Evolutionary conservation across 495 filamentous ascomycete genomes (phyloP).

Genomic region (Glonium stellatum): DNA sequence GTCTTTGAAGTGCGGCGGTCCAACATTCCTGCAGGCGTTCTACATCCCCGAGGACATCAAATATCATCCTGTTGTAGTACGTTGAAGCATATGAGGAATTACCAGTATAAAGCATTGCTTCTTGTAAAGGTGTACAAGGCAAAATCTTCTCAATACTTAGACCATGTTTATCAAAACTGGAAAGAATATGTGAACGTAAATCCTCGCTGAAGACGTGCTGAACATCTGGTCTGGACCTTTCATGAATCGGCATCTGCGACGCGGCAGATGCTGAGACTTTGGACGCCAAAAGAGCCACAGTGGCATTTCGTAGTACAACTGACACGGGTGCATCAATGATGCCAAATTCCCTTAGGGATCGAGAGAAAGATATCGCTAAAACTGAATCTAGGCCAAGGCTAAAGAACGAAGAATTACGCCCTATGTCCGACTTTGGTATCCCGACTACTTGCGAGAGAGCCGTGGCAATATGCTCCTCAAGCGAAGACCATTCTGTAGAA

Average conservation of each 20-base stretch:
- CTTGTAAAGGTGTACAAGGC: conserved; percentile 76
- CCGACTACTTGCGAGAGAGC: conserved; percentile 46
- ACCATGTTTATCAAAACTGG: conserved; percentile 33
- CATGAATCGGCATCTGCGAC: neutral
- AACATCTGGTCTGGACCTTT: neutral
- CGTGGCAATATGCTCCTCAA: conserved; percentile 42
- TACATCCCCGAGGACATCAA: conserved; percentile 43
- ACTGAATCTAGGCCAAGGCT: conserved; percentile 72
- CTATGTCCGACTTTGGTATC: conserved; percentile 40
- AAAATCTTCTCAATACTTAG: conserved; percentile 48
- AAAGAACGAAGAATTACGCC: conserved; percentile 49
- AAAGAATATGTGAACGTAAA: conserved; percentile 32
- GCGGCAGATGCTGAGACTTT: conserved; percentile 21
- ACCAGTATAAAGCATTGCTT: conserved; percentile 65
- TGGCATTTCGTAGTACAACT: conserved; percentile 55
- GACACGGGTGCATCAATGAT: conserved; percentile 50
- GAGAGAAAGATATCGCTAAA: conserved; percentile 64
- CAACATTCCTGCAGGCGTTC: conserved; percentile 41
- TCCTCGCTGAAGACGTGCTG: conserved; percentile 34
- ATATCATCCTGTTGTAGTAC: conserved; percentile 52
- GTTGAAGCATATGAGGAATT: conserved; percentile 26
- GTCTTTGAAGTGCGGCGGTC: conserved; percentile 46
- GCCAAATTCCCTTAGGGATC: conserved; percentile 40
- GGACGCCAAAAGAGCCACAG: conserved; percentile 48
- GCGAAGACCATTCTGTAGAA: conserved; percentile 35